Conservation (phyloP, 257 asterid species). For the Marsdenia floribunda region DNA sequence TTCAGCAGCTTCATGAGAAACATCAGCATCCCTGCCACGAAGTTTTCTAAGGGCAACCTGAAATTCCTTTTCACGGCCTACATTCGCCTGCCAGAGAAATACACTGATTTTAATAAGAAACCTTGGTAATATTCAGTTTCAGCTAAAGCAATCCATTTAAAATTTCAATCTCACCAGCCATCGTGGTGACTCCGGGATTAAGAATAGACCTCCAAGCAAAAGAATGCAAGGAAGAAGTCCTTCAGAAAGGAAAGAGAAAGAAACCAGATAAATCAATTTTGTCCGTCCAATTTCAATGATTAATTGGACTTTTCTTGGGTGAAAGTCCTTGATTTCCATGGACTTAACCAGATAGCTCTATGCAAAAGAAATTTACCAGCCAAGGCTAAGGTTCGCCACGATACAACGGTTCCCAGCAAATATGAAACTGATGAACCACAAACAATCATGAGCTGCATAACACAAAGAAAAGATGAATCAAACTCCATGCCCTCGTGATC, state of each 20-base stretch:
- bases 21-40: conserved; percentile 61
- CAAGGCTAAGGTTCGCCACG: conserved; percentile 80
- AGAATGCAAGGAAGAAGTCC: conserved; percentile 72
- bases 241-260: conserved; percentile 20
- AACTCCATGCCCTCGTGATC: neutral
- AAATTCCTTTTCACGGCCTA: conserved; percentile 60
- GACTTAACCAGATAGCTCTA: neutral
- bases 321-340: neutral
- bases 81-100: conserved; percentile 56
- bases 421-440: conserved; percentile 69
- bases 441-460: conserved; percentile 73
- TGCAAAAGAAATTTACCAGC: conserved; percentile 36
- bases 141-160: neutral
- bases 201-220: conserved; percentile 57
- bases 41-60: conserved; percentile 53
- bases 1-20: conserved; percentile 63
- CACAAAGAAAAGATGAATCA: conserved; percentile 1
- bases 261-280: neutral
- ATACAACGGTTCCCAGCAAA: conserved; percentile 51
- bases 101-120: neutral
- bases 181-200: conserved; percentile 92
- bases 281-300: neutral
- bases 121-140: neutral
- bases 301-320: neutral
- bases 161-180: conserved; percentile 71